A percentile compares a stretch with the other conserved stretches of the same genome.
Evolutionary conservation across 139 green algal species (phyloP).

Genomic region (Edaphochlamys debaryana): DNA sequence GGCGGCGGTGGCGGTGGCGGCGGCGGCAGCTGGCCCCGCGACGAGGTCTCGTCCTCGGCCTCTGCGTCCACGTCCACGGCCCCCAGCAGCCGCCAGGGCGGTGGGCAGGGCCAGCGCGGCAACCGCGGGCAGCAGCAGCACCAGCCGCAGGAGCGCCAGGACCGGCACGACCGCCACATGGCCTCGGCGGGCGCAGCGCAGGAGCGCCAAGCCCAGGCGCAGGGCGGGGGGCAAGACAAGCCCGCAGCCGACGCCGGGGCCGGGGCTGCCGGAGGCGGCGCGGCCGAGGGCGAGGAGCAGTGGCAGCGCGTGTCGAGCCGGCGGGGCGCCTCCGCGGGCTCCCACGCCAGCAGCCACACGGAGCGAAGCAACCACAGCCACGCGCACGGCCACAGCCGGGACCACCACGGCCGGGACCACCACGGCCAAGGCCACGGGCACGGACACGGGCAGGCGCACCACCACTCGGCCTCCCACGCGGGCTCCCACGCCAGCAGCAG

Average conservation of each 20-base stretch:
- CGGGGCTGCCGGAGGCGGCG: not conserved
- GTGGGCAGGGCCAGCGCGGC: not conserved
- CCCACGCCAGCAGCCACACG: not conserved
- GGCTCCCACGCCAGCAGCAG: not conserved
- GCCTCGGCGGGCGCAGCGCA: too few species aligned
- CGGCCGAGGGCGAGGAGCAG: not conserved
- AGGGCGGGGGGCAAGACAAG: too few species aligned
- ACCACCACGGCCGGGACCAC: not conserved
- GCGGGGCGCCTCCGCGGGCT: not conserved
- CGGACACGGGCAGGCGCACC: not conserved
- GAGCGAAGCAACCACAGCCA: too few species aligned
- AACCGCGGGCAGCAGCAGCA: not conserved
- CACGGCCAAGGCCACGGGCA: not conserved
- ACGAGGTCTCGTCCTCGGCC: too few species aligned
- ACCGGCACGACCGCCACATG: not conserved
- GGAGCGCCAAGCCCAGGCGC: too few species aligned
- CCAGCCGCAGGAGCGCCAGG: not conserved
- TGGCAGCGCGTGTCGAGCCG: constrained; percentile 29
- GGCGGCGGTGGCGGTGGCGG: not conserved
- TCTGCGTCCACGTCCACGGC: too few species aligned
- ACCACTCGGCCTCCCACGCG: not conserved
- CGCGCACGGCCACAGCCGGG: not conserved
- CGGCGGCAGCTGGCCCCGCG: not conserved
- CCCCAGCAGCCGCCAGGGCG: too few species aligned
- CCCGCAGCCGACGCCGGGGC: too few species aligned